These are phyloP conservation scores for Prinsepia uniflora DNA, from an alignment of 306 rosid genomes.

Conservation along the genomic window DNA sequence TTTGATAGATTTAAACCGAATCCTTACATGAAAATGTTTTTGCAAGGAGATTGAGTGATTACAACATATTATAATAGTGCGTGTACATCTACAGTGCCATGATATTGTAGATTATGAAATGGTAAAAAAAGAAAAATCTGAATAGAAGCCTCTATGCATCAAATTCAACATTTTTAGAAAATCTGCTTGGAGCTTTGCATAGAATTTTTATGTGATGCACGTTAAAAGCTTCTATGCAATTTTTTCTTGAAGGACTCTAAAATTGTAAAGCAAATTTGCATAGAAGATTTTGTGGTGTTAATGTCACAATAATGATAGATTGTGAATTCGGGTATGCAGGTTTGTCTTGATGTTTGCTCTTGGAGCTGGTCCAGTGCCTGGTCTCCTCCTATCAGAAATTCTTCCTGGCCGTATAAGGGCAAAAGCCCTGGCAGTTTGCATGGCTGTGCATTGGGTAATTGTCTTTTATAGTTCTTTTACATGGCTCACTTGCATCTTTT, in stretches of 20 bases:
- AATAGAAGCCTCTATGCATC: too few relatives aligned
- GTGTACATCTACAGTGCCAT: conserved; percentile 5
- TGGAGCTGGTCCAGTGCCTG: conserved; percentile 85
- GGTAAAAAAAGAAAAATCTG: not conserved
- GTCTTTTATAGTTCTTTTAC: conserved; percentile 18
- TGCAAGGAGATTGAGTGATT: not conserved
- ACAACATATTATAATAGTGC: not conserved
- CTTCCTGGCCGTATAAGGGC: conserved; percentile 65
- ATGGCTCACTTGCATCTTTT: conserved; percentile 8
- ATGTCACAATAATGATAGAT: conserved; percentile 24
- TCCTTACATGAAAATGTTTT: not conserved
- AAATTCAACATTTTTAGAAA: too few relatives aligned
- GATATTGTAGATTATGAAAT: conserved; percentile 2
- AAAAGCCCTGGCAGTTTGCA: conserved; percentile 84
- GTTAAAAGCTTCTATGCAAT: too few relatives aligned
- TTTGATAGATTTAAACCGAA: not conserved
- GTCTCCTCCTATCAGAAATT: conserved; percentile 78
- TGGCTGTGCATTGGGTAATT: conserved; percentile 83
- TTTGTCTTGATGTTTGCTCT: conserved; percentile 59
- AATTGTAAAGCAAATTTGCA: not conserved
- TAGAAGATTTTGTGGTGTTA: conserved; percentile 13
- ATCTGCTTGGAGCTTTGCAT: too few relatives aligned
- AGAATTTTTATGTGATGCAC: too few relatives aligned
- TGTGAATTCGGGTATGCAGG: conserved; percentile 39
- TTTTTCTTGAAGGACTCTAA: not conserved